Evolutionary conservation across 148 eudicot species (phyloP).

Genomic region (Amaranthus palmeri): DNA sequence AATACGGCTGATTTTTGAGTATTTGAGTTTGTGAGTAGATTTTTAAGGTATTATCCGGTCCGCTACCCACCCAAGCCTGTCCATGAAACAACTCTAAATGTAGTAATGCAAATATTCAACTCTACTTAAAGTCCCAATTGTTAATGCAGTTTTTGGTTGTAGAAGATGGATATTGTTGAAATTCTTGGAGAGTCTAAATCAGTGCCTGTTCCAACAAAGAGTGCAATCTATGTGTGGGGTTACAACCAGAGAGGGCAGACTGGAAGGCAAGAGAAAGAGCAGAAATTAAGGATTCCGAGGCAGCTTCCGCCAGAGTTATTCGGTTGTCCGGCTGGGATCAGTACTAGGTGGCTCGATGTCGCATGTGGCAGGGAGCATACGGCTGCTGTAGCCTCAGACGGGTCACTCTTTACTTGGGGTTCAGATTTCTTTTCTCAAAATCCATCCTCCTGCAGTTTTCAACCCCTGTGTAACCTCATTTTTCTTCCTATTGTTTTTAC

Average conservation of each 20-base stretch:
- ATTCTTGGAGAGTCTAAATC: constrained; percentile 59
- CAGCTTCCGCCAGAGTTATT: constrained; percentile 89
- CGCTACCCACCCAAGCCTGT: too few relatives aligned
- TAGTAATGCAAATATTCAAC: background rate
- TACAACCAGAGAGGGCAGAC: constrained; percentile 94
- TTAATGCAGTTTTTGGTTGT: constrained; percentile 7
- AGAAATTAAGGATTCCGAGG: constrained; percentile 77
- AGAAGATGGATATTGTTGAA: constrained; percentile 55
- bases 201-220: constrained; percentile 52
- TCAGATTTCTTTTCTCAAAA: constrained; percentile 33
- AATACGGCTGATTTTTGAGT: too few relatives aligned
- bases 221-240: constrained; percentile 91
- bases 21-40: too few relatives aligned
- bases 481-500: constrained; percentile 22
- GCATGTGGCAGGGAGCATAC: constrained; percentile 98
- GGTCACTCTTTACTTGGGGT: constrained; percentile 98
- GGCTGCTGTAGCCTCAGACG: constrained; percentile 85
- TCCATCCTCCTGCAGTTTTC: constrained; percentile 29
- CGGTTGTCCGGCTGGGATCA: constrained; percentile 69
- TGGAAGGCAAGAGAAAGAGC: constrained; percentile 58
- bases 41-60: too few relatives aligned
- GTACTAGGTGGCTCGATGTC: constrained; percentile 79
- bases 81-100: background rate
- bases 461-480: constrained; percentile 33
- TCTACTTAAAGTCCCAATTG: background rate